A percentile compares a stretch with the other conserved stretches of the same genome.
Conservation (phyloP, 1,284 basidiomycete genomes). For the Phellinidium pouzarii region DNA sequence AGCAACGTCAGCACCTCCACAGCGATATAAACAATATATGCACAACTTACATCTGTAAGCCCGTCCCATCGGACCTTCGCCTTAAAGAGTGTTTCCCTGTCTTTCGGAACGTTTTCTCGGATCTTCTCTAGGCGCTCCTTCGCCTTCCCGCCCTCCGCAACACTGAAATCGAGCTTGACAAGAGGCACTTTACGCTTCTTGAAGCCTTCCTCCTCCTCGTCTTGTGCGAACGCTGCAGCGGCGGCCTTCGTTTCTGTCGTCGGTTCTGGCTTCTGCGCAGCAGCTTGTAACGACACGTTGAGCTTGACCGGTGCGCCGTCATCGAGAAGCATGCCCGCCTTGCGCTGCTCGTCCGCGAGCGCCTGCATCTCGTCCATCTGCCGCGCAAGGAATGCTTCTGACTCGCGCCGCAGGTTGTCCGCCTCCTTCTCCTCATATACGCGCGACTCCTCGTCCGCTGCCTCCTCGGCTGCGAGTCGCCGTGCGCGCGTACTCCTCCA, state of each 20-base stretch:
- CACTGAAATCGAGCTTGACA: slow-evolving; percentile 81
- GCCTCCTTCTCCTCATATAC: slow-evolving; percentile 77
- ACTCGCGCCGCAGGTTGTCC: slow-evolving; percentile 77
- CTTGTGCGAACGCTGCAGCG: slow-evolving; percentile 68
- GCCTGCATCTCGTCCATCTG: slow-evolving; percentile 91
- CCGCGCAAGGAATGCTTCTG: slow-evolving; percentile 79
- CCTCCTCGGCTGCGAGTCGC: slow-evolving; percentile 65
- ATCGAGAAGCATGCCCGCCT: slow-evolving; percentile 82
- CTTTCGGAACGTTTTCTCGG: slow-evolving; percentile 57
- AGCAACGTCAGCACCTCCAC: slow-evolving; percentile 11
- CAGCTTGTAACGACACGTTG: slow-evolving; percentile 58
- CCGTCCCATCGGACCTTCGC: slow-evolving; percentile 82
- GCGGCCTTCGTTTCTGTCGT: slow-evolving; percentile 39
- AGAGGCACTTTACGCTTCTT: slow-evolving; percentile 75
- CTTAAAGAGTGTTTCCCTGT: slow-evolving; percentile 72
- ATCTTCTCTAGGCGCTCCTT: slow-evolving; percentile 75
- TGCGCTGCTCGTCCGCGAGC: slow-evolving; percentile 79
- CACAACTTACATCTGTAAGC: slow-evolving; percentile 67
- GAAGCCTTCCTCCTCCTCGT: slow-evolving; percentile 72
- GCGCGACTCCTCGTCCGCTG: slow-evolving; percentile 77
- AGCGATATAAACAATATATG: slow-evolving; percentile 1
- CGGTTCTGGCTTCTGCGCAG: slow-evolving; percentile 40
- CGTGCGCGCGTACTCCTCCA: slow-evolving; percentile 71
- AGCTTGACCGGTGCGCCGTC: slow-evolving; percentile 84
- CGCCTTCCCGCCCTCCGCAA: slow-evolving; percentile 70